These are phyloP conservation scores for Tolypocladium ovalisporum DNA, from an alignment of 2,329 filamentous ascomycete species.

Conservation along the genomic window DNA sequence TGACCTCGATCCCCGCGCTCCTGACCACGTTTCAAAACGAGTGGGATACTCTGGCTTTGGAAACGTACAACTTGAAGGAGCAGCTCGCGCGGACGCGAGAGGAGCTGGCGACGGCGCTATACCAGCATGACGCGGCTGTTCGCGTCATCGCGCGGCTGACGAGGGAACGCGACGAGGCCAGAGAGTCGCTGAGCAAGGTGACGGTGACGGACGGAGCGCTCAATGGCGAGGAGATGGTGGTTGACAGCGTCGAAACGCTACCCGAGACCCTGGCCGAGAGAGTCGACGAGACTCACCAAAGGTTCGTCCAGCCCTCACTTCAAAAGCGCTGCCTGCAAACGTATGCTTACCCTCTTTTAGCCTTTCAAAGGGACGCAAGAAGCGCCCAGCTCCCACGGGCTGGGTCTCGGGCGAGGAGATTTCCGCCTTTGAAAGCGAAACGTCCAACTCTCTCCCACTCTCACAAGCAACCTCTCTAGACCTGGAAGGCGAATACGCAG, in stretches of 20 bases:
- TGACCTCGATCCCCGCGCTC: constrained; percentile 92
- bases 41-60: constrained; percentile 88
- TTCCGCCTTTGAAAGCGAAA: constrained; percentile 31
- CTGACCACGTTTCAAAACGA: constrained; percentile 95
- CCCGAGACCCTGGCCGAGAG: constrained; percentile 59
- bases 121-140: constrained; percentile 95
- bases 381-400: constrained; percentile 71
- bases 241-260: constrained; percentile 65
- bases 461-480: constrained; percentile 38
- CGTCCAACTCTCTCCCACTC: constrained; percentile 36
- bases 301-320: constrained; percentile 39
- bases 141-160: constrained; percentile 85
- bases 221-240: constrained; percentile 81
- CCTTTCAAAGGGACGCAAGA: constrained; percentile 79
- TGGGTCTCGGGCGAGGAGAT: constrained; percentile 75
- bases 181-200: constrained; percentile 78
- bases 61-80: constrained; percentile 84
- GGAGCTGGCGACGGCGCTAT: constrained; percentile 86
- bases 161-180: constrained; percentile 85
- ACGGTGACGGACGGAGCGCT: constrained; percentile 51
- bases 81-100: constrained; percentile 83
- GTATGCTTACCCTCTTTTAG: constrained; percentile 30
- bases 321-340: neutral
- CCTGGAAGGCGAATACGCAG: constrained; percentile 50
- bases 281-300: constrained; percentile 71